phyloP scores from a whole-genome alignment of 2,329 filamentous ascomycete genomes.

The Calcarisporium arbuscula region DNA sequence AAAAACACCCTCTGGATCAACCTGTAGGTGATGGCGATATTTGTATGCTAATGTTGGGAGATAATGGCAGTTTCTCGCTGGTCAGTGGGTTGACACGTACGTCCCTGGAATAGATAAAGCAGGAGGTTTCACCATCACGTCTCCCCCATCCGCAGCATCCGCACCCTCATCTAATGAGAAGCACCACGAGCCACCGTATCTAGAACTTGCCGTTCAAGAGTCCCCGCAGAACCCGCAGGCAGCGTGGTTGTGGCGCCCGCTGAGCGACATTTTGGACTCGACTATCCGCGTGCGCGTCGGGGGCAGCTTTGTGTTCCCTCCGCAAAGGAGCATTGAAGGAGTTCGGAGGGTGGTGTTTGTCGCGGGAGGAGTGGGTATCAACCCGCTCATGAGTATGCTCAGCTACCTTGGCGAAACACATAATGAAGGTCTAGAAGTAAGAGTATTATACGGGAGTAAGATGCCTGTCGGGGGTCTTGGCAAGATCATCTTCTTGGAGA shows the following conservation, averaged over 20 bases:
- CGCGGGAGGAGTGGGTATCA: constrained; percentile 77
- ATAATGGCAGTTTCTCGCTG: constrained; percentile 59
- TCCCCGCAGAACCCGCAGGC: constrained; percentile 67
- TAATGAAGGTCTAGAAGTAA: constrained; percentile 33
- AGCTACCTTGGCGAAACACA: constrained; percentile 44
- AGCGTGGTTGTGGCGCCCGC: constrained; percentile 65
- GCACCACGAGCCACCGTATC: no score
- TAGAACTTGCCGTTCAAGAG: constrained; percentile 74
- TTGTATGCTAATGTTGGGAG: background rate
- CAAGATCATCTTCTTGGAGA: constrained; percentile 44
- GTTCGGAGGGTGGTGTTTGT: constrained; percentile 64
- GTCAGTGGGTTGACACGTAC: constrained; percentile 85
- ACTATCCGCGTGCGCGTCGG: constrained; percentile 65
- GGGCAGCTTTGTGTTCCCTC: constrained; percentile 76
- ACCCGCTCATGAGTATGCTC: constrained; percentile 72
- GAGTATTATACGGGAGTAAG: constrained; percentile 57
- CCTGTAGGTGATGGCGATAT: background rate
- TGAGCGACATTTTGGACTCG: constrained; percentile 48
- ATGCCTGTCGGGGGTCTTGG: constrained; percentile 19
- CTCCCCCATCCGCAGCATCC: constrained; percentile 55
- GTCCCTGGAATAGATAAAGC: constrained; percentile 62
- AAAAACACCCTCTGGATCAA: background rate
- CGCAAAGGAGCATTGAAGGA: no score
- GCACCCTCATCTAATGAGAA: constrained; percentile 10
- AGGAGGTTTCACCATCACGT: constrained; percentile 86